Evolutionary conservation across 257 asterid species (phyloP).

Genomic region (Perilla frutescens): DNA sequence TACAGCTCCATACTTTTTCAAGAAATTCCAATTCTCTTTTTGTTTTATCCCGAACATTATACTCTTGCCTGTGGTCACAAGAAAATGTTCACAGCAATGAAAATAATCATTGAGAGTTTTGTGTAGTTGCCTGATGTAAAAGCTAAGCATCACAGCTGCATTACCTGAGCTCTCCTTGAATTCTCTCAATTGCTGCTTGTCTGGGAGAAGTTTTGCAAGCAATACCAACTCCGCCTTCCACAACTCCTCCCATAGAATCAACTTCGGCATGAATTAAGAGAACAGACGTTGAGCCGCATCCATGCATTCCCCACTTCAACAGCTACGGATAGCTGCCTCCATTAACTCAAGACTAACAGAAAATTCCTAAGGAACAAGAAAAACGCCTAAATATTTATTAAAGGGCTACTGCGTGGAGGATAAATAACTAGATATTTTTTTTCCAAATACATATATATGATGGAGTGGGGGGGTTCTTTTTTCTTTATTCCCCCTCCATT

Average conservation of each 20-base stretch:
- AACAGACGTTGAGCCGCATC: constrained; percentile 62
- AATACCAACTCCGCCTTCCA: constrained; percentile 83
- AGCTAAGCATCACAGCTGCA: constrained; percentile 36
- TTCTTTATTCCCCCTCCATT: neutral
- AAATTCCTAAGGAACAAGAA: constrained; percentile 43
- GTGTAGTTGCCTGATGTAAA: constrained; percentile 28
- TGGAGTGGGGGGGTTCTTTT: neutral
- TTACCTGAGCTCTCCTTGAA: constrained; percentile 90
- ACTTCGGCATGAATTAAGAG: constrained; percentile 86
- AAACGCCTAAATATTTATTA: neutral
- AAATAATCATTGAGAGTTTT: constrained; percentile 21
- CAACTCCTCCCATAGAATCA: constrained; percentile 95
- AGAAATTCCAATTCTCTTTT: constrained; percentile 91
- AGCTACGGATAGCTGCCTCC: constrained; percentile 54
- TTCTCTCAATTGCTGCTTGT: constrained; percentile 72
- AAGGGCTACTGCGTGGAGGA: constrained; percentile 28
- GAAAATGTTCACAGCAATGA: constrained; percentile 26
- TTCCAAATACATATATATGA: constrained; percentile 22
- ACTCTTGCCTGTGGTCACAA: constrained; percentile 74
- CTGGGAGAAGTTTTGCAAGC: constrained; percentile 76
- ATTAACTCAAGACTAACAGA: constrained; percentile 45
- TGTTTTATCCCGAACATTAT: constrained; percentile 75
- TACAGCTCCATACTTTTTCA: constrained; percentile 71
- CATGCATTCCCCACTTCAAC: constrained; percentile 69
- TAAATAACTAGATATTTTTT: constrained; percentile 14